Evolutionary conservation across 2,329 filamentous ascomycete species (phyloP).

Genomic region (Fusarium hostae): DNA sequence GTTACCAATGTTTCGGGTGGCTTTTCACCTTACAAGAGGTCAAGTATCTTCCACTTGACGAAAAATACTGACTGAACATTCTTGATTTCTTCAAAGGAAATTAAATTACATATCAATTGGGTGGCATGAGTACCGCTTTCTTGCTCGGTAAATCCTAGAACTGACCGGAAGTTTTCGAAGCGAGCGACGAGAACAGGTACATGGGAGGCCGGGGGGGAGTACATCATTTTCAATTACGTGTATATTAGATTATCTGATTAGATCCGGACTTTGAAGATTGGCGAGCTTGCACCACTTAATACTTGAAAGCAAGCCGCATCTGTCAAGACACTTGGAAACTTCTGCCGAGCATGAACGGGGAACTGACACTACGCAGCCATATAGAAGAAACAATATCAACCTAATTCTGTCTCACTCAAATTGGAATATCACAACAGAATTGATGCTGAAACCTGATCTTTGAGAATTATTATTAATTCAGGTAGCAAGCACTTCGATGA

Average conservation of each 20-base stretch:
- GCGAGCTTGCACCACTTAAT: background rate
- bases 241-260: slow-evolving; percentile 34
- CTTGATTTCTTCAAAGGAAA: background rate
- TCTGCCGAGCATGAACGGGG: background rate
- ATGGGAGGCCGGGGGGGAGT: background rate
- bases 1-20: background rate
- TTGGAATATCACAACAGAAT: background rate
- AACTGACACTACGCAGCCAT: background rate
- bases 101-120: background rate
- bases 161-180: background rate
- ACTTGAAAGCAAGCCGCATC: background rate
- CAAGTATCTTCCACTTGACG: background rate
- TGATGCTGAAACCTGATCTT: background rate
- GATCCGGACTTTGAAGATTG: slow-evolving; percentile 17
- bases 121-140: background rate
- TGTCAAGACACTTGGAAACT: background rate
- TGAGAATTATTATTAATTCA: background rate
- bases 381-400: background rate
- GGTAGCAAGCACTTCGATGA: slow-evolving; percentile 1
- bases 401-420: background rate
- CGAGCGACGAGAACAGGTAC: background rate
- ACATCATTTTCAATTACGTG: background rate
- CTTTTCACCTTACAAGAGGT: background rate
- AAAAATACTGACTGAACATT: background rate
- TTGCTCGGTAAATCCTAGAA: background rate